Evolutionary conservation across 129 eudicot species (phyloP).

Genomic region (Daucus carota): DH1_v3.0 NC_030386.2:31295001-31295500

Average conservation of each 20-base stretch:
- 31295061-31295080: neutral
- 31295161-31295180: neutral
- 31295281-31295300: neutral
- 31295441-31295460: neutral
- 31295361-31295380: neutral
- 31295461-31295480: neutral
- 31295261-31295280: neutral
- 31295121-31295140: neutral
- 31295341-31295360: neutral
- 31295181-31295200: neutral
- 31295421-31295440: neutral
- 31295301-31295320: neutral
- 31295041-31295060: neutral
- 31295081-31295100: neutral
- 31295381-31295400: neutral
- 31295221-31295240: neutral
- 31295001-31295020: neutral
- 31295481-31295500: neutral
- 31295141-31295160: no score
- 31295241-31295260: neutral
- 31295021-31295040: neutral
- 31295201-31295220: neutral
- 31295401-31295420: neutral
- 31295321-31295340: neutral
- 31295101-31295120: neutral